Evolutionary conservation across 768 basidiomycete species (phyloP).

Genomic region (Naematelia encephala): DNA sequence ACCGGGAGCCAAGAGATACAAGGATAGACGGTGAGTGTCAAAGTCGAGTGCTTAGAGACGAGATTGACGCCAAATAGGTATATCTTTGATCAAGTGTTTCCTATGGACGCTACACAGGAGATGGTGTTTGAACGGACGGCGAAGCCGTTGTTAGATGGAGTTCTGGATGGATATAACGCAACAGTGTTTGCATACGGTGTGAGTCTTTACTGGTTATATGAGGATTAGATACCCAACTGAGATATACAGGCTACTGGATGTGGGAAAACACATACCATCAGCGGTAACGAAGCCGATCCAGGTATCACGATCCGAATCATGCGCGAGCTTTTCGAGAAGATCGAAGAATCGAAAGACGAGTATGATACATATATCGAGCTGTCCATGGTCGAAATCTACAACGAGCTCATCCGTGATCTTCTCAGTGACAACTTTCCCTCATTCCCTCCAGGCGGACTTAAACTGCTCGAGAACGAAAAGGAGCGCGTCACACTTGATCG

Average conservation of each 20-base stretch:
- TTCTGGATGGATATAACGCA: constrained; percentile 92
- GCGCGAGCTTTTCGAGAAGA: constrained; percentile 91
- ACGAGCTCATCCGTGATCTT: constrained; percentile 96
- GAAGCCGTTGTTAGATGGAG: constrained; percentile 68
- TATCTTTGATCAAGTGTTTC: constrained; percentile 93
- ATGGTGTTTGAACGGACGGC: constrained; percentile 85
- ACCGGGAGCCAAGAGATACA: constrained; percentile 74
- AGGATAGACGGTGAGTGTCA: constrained; percentile 67
- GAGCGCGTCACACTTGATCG: constrained; percentile 75
- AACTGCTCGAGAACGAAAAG: constrained; percentile 89
- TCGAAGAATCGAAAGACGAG: constrained; percentile 90
- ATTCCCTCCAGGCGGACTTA: constrained; percentile 79
- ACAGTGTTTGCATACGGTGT: constrained; percentile 99
- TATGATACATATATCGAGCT: constrained; percentile 97
- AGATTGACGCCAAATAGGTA: constrained; percentile 54
- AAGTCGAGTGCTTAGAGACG: not conserved
- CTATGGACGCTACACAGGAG: constrained; percentile 72
- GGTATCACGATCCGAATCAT: constrained; percentile 96
- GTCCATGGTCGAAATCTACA: constrained; percentile 99
- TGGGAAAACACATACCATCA: constrained; percentile 98
- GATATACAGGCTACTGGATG: constrained; percentile 90
- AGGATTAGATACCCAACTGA: constrained; percentile 7
- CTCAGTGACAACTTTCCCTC: constrained; percentile 63
- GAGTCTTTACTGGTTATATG: constrained; percentile 48
- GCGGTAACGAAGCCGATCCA: constrained; percentile 78